phyloP scores from a whole-genome alignment of 768 basidiomycete species.

The Leccinum rimulosum region DNA sequence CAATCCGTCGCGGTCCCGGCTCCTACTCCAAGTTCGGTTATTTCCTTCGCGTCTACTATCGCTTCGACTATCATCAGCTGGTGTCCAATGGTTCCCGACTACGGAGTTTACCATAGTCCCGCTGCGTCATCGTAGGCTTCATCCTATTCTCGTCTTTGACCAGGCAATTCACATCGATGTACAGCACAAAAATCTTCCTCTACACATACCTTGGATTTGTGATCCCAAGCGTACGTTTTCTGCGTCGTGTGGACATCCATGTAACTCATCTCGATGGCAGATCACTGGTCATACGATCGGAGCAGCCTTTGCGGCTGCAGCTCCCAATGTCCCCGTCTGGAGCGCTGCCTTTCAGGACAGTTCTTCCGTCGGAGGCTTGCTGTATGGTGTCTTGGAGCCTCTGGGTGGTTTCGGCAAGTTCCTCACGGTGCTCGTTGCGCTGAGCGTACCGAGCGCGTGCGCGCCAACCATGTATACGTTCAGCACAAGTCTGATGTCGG shows the following conservation, averaged over 20 bases:
- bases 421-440: slow-evolving; percentile 48
- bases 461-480: slow-evolving; percentile 61
- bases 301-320: slow-evolving; percentile 44
- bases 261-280: slow-evolving; percentile 21
- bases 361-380: slow-evolving; percentile 44
- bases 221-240: slow-evolving; percentile 36
- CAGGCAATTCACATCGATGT: neutral
- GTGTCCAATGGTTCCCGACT: slow-evolving; percentile 45
- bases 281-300: slow-evolving; percentile 43
- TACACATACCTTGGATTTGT: slow-evolving; percentile 49
- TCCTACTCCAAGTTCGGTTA: slow-evolving; percentile 33
- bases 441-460: slow-evolving; percentile 53
- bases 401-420: slow-evolving; percentile 46
- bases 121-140: slow-evolving; percentile 54
- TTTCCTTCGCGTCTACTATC: slow-evolving; percentile 46
- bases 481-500: slow-evolving; percentile 44
- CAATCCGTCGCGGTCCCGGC: slow-evolving; percentile 35
- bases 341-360: slow-evolving; percentile 38
- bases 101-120: slow-evolving; percentile 49
- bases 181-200: slow-evolving; percentile 38
- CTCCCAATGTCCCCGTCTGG: slow-evolving; percentile 39
- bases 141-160: neutral
- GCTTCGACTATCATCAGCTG: slow-evolving; percentile 45
- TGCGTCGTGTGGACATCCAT: neutral
- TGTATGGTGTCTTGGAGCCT: slow-evolving; percentile 38